phyloP scores from a whole-genome alignment of 2,329 filamentous ascomycete genomes.

The Calonectria henricotiae region DNA sequence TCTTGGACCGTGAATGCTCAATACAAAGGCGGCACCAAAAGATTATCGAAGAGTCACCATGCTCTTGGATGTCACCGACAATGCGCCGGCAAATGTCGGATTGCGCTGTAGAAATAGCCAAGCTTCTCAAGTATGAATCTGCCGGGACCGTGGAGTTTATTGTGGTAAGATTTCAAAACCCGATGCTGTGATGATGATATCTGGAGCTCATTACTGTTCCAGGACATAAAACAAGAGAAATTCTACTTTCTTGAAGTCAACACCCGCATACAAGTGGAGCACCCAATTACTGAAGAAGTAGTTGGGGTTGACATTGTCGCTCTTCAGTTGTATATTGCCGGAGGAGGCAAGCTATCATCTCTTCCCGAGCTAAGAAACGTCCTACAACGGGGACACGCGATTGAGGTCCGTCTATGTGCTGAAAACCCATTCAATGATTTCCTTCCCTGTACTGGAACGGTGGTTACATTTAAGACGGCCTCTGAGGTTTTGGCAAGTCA shows the following conservation, averaged over 20 bases:
- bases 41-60: conserved; percentile 61
- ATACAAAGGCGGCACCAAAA: conserved; percentile 66
- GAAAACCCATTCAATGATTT: conserved; percentile 61
- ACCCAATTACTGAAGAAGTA: conserved; percentile 53
- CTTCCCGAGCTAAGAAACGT: conserved; percentile 19
- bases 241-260: conserved; percentile 62
- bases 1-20: conserved; percentile 65
- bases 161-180: background rate
- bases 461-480: conserved; percentile 55
- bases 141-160: conserved; percentile 63
- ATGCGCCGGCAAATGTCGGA: conserved; percentile 54
- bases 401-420: conserved; percentile 64
- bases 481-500: conserved; percentile 32
- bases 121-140: conserved; percentile 55
- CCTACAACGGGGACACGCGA: conserved; percentile 58
- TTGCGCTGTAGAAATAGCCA: conserved; percentile 54
- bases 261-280: conserved; percentile 63
- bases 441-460: conserved; percentile 56
- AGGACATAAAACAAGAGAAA: background rate
- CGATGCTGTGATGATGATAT: conserved; percentile 37
- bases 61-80: conserved; percentile 33
- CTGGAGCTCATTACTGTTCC: conserved; percentile 58
- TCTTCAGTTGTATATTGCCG: conserved; percentile 29
- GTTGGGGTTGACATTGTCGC: conserved; percentile 33
- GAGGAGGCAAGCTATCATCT: conserved; percentile 18